These are phyloP conservation scores for Imleria badia DNA, from an alignment of 768 basidiomycete species.

Conservation along the genomic window DNA sequence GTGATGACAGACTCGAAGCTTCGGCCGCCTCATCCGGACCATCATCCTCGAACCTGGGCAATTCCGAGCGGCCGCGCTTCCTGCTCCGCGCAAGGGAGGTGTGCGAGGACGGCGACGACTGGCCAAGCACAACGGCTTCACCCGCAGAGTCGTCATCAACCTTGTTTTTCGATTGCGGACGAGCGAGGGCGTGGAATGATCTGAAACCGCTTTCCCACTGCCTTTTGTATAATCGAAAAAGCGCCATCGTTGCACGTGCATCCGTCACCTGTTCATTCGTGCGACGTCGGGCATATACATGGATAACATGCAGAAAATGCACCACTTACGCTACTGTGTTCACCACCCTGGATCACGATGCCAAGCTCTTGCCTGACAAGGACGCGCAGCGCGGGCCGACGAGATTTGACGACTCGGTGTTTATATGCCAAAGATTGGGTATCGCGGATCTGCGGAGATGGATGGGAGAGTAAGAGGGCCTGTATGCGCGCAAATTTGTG, in stretches of 20 bases:
- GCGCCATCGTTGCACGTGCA: slow-evolving; percentile 92
- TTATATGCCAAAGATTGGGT: slow-evolving; percentile 65
- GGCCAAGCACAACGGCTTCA: background rate
- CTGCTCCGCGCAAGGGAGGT: background rate
- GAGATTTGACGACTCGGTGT: slow-evolving; percentile 45
- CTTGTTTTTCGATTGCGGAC: background rate
- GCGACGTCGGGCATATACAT: background rate
- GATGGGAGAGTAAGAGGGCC: slow-evolving; percentile 59
- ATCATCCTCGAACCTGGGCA: background rate
- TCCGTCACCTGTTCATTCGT: slow-evolving; percentile 68
- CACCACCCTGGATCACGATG: slow-evolving; percentile 64
- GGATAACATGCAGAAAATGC: background rate
- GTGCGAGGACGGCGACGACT: background rate
- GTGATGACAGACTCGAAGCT: background rate
- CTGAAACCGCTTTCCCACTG: slow-evolving; percentile 68
- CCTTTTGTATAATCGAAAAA: slow-evolving; percentile 82
- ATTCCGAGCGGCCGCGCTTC: slow-evolving; percentile 18
- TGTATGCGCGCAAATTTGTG: too few relatives aligned
- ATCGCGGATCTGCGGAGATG: slow-evolving; percentile 63
- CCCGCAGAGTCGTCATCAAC: background rate
- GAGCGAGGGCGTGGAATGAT: background rate
- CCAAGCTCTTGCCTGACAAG: slow-evolving; percentile 82
- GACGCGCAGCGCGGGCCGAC: slow-evolving; percentile 61
- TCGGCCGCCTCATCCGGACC: background rate
- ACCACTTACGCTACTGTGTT: slow-evolving; percentile 57